Base-by-base conservation (phyloP, 805 yeast genomes). In the Ogataea pilisensis region DNA sequence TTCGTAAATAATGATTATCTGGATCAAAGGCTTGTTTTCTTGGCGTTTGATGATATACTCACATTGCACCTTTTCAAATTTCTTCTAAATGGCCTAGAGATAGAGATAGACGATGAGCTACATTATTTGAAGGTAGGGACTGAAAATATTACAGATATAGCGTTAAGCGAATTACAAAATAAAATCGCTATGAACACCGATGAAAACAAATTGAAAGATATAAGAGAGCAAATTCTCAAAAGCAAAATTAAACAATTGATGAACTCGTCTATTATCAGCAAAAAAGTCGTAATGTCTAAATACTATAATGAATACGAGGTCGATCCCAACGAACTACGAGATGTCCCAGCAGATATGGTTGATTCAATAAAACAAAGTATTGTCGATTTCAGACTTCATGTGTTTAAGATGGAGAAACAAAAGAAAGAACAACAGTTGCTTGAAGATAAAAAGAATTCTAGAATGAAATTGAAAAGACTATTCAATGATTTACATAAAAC, bases 291-390 rank as follows among this genome's bases (percentile, higher is more conserved):
- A 41, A 37, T 14, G 16, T 30, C 38, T 3, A 31, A 26, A 4
- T 37, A 35, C 22, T 44, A 54, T 21, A 44, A 46, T 11, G 48
- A 46, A 3, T 80, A 81, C 53, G 68, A 70, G 39, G 74, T 81
- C 25, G 83, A 81, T 53, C 66, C 70, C n/a, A 61, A 65, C 34
- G 85, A 80, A 50, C 55, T 81, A 39, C 61, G 68, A 12, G 85
- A 77, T 47, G 72, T 80, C 4, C 85, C 86, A 2, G 58, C 61
- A 19, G 73, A 73, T 20, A 63, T 75, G 65, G 57, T 73, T 34
- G 80, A 77, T 17, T 64, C 62, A n/a, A 73, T 80, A 28, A 71
- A 67, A 16, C 67, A 68, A 41, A 78, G 75, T 42, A 72, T 81
- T 41, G 65, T 78, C 42, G 73, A 70, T 45, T 81, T 81, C 53